Evolutionary conservation across 768 basidiomycete genomes (phyloP), one percentile per base, ranked within the genome.

Genomic region (Arthromyces matolae): DNA sequence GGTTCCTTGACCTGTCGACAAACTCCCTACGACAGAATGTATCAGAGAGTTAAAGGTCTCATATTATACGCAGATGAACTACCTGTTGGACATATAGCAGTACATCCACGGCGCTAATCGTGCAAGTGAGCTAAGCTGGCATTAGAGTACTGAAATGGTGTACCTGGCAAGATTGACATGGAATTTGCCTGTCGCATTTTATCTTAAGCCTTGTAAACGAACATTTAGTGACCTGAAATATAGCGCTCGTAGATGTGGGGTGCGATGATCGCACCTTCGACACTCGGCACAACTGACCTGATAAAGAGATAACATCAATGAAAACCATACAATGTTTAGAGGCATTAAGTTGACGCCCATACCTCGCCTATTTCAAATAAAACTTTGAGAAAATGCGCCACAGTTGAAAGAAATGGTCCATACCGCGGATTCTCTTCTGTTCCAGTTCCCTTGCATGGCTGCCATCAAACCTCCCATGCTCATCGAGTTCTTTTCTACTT

Each of bases 141-240:
- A n/a, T n/a, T n/a, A n/a, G n/a, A n/a, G n/a, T n/a, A n/a, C n/a
- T n/a, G n/a, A 34, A 10, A 31, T 23, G 31, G 45, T n/a, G 34
- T 60, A 81, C 84, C 71, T 80, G 79, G 61, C 86, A 87, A 1
- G 84, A 85, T 61, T 86, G 83, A 60, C 86, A 88, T 8, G 86
- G 86, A 45, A 87, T 83, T 53, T 84, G 77, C 71, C 87, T 88
- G 77, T 87, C 84, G 70, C 86, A 89, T 61, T 86, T 86, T 63
- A 89, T 86, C 74, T 88, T 83, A 56, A 89, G 71, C 56, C 86
- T 78, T 40, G 20, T n/a, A n/a, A n/a, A n/a, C n/a, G n/a, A n/a
- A n/a, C n/a, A n/a, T n/a, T n/a, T n/a, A n/a, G n/a, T n/a, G n/a
- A n/a, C n/a, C n/a, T n/a, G n/a, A n/a, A n/a, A n/a, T n/a, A n/a